Evolutionary conservation across 495 filamentous ascomycete genomes (phyloP).

Genomic region (Podospora comata): DNA sequence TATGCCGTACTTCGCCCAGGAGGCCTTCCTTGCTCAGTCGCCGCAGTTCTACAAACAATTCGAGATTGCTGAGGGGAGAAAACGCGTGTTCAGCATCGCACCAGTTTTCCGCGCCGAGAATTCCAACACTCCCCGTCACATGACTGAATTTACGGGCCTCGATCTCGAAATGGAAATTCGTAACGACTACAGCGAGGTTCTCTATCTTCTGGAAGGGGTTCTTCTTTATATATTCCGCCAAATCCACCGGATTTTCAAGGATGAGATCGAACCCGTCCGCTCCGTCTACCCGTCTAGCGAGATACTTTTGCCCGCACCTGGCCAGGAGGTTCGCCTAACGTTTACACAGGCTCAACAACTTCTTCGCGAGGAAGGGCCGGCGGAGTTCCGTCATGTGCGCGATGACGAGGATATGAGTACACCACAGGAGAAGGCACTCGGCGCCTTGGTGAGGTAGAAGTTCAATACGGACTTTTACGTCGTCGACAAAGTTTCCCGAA

Average conservation of each 20-base stretch:
- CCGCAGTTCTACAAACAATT: slow-evolving; percentile 97
- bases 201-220: slow-evolving; percentile 74
- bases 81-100: slow-evolving; percentile 84
- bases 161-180: slow-evolving; percentile 97
- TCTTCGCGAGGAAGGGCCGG: slow-evolving; percentile 74
- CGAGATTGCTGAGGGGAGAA: slow-evolving; percentile 87
- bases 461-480: slow-evolving; percentile 90
- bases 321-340: slow-evolving; percentile 75
- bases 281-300: slow-evolving; percentile 57
- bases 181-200: slow-evolving; percentile 82
- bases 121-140: slow-evolving; percentile 90
- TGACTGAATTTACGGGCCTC: slow-evolving; percentile 95
- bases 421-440: slow-evolving; percentile 85
- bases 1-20: slow-evolving; percentile 82
- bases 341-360: slow-evolving; percentile 83
- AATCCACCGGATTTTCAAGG: slow-evolving; percentile 42
- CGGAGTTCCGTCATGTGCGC: slow-evolving; percentile 60
- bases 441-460: slow-evolving; percentile 76
- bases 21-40: slow-evolving; percentile 62
- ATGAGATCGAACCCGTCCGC: slow-evolving; percentile 67
- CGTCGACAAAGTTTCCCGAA: slow-evolving; percentile 87
- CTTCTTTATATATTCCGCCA: slow-evolving; percentile 85
- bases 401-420: slow-evolving; percentile 81
- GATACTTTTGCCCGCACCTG: slow-evolving; percentile 53
- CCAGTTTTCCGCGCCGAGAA: slow-evolving; percentile 95